Conservation (phyloP, 352 stramenopile genomes). For the Phytophthora ohioensis region DNA sequence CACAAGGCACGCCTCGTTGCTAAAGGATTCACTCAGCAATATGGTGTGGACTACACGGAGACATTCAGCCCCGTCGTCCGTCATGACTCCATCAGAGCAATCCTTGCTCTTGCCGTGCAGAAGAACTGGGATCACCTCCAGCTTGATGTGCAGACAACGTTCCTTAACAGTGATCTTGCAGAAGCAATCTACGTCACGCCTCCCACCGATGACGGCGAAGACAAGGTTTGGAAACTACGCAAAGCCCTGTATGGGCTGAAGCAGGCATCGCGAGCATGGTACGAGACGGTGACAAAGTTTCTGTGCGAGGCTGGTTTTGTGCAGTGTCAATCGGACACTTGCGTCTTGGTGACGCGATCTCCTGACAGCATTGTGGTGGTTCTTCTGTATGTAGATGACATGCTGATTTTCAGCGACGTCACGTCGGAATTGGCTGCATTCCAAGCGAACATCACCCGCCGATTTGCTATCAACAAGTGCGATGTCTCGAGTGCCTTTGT, state of each 20-base stretch:
- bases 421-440: conserved; percentile 2
- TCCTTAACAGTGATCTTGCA: conserved; percentile 11
- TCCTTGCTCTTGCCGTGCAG: conserved; percentile 18
- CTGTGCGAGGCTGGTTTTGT: conserved; percentile 3
- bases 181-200: conserved; percentile 21
- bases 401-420: conserved; percentile 23
- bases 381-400: neutral
- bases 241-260: conserved; percentile 13
- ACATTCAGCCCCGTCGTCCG: conserved; percentile 37
- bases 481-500: conserved; percentile 1
- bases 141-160: conserved; percentile 23
- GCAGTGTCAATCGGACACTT: conserved; percentile 29
- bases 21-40: conserved; percentile 34
- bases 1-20: conserved; percentile 18
- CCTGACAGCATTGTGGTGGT: conserved; percentile 20
- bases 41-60: conserved; percentile 42
- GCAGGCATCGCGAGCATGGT: conserved; percentile 38
- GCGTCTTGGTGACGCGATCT: conserved; percentile 13
- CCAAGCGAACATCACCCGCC: neutral
- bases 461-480: conserved; percentile 13
- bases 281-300: conserved; percentile 22
- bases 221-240: conserved; percentile 30
- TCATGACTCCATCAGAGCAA: conserved; percentile 16
- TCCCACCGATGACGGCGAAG: neutral
- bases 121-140: neutral